Percentiles rank a stretch among this genome's conserved stretches.
Conservation (phyloP, 306 rosid species). For the Mimosa pudica region DNA sequence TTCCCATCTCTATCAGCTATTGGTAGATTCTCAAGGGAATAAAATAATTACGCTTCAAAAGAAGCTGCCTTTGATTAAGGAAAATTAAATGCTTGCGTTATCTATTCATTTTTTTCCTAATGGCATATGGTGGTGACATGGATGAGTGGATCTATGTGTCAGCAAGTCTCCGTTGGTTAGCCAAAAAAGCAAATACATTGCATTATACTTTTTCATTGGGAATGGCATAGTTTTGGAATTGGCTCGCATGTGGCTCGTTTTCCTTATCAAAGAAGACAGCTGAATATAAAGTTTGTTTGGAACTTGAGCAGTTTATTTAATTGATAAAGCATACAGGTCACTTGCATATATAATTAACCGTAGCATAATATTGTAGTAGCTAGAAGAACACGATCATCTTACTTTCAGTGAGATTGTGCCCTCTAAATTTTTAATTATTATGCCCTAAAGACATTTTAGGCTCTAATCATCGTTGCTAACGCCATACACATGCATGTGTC, state of each 20-base stretch:
- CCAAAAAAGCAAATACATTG: conserved; percentile 38
- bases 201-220: conserved; percentile 30
- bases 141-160: conserved; percentile 56
- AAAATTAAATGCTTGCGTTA: conserved; percentile 1
- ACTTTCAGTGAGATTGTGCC: neutral
- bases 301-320: conserved; percentile 34
- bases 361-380: neutral
- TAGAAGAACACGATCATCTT: conserved; percentile 19
- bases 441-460: conserved; percentile 27
- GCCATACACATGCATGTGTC: conserved; percentile 57
- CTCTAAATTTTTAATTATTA: neutral
- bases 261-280: conserved; percentile 55
- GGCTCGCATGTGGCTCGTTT: conserved; percentile 69
- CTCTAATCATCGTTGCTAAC: conserved; percentile 32
- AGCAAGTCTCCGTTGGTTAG: conserved; percentile 39
- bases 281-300: conserved; percentile 30
- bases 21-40: conserved; percentile 11
- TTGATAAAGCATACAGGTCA: neutral
- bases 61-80: conserved; percentile 35
- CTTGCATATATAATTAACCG: neutral
- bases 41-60: conserved; percentile 19
- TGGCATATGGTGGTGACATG: conserved; percentile 45
- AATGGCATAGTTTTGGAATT: conserved; percentile 42
- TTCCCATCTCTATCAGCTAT: neutral
- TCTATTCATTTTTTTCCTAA: neutral